Percentiles rank a stretch among this genome's conserved stretches.
phyloP scores from a whole-genome alignment of 495 filamentous ascomycete species.

The Neurospora intermedia region DNA sequence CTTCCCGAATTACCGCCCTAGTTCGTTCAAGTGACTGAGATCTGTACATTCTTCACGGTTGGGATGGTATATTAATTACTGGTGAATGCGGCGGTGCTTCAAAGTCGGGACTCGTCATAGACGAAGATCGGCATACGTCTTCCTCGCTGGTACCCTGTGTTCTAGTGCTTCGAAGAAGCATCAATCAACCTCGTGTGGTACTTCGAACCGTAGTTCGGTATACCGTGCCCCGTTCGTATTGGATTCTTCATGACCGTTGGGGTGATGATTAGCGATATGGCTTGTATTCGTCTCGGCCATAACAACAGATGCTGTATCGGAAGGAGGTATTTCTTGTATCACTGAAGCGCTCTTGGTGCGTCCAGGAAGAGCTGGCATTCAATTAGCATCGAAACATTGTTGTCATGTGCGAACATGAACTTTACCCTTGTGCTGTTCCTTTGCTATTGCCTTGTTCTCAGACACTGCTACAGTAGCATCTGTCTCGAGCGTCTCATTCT shows the following conservation, averaged over 20 bases:
- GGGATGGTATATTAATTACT: neutral
- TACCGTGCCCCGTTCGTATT: neutral
- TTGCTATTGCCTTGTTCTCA: neutral
- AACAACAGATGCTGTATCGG: neutral
- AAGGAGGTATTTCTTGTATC: neutral
- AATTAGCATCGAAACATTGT: neutral
- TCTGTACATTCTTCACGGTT: neutral
- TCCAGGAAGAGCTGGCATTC: neutral
- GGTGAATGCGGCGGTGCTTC: neutral
- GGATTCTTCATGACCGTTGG: neutral
- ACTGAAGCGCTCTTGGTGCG: neutral
- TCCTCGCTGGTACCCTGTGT: neutral
- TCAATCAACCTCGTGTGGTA: neutral
- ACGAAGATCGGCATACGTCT: neutral
- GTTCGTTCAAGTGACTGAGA: neutral
- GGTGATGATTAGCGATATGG: neutral
- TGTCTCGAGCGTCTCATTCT: neutral
- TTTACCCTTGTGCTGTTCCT: neutral
- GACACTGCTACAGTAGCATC: neutral
- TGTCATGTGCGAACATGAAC: neutral
- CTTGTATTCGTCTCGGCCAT: neutral
- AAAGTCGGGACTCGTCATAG: neutral
- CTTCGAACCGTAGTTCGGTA: neutral
- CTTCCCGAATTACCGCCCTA: neutral
- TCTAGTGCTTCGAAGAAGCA: neutral